Conservation (phyloP, 768 basidiomycete genomes). For the Calocera viscosa region DNA sequence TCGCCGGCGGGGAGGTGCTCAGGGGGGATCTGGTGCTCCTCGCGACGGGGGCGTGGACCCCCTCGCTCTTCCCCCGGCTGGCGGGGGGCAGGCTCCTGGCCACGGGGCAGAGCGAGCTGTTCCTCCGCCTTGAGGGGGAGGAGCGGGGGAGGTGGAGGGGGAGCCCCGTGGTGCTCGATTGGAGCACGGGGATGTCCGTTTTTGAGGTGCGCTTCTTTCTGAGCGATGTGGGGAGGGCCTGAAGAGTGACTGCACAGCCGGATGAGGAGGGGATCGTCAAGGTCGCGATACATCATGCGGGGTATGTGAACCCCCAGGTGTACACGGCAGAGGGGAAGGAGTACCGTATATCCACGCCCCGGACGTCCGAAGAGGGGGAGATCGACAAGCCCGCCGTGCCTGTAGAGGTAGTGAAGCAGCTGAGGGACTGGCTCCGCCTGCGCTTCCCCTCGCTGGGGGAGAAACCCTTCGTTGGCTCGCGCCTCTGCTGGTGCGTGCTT, state of each 20-base stretch:
- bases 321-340: slow-evolving; percentile 22
- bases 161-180: background rate
- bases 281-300: slow-evolving; percentile 60
- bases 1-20: slow-evolving; percentile 40
- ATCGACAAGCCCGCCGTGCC: slow-evolving; percentile 55
- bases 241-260: no score
- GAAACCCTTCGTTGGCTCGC: slow-evolving; percentile 56
- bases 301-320: slow-evolving; percentile 37
- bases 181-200: background rate
- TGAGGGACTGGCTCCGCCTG: slow-evolving; percentile 41
- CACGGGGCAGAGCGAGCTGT: slow-evolving; percentile 29
- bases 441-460: slow-evolving; percentile 69
- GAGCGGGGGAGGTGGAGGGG: background rate
- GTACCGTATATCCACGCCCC: slow-evolving; percentile 53
- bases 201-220: slow-evolving; percentile 13
- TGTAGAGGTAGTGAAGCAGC: slow-evolving; percentile 33
- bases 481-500: slow-evolving; percentile 71
- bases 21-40: slow-evolving; percentile 53
- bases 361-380: slow-evolving; percentile 47
- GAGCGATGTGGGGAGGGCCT: no score
- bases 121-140: background rate
- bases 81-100: slow-evolving; percentile 48
- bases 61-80: slow-evolving; percentile 56
- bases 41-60: slow-evolving; percentile 76
- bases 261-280: slow-evolving; percentile 46